Evolutionary conservation across 805 yeast species (phyloP).

Genomic region (Brettanomyces sp.): DNA sequence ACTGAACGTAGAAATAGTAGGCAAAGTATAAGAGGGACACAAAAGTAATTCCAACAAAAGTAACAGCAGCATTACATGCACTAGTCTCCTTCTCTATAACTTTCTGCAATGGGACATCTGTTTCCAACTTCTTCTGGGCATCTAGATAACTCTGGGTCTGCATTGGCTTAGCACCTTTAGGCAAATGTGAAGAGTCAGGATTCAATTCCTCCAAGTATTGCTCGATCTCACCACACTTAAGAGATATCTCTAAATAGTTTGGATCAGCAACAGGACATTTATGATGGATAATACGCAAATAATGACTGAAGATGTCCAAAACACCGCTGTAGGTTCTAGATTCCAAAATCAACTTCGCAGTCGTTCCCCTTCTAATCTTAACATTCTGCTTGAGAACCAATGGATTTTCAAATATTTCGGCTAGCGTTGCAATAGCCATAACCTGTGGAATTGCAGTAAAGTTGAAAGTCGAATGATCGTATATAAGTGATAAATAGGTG

Average conservation of each 20-base stretch:
- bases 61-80: constrained; percentile 8
- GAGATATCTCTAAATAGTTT: constrained; percentile 73
- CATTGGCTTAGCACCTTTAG: constrained; percentile 39
- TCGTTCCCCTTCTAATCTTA: constrained; percentile 84
- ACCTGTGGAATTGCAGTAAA: constrained; percentile 98
- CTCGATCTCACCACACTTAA: constrained; percentile 80
- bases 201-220: constrained; percentile 75
- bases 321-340: constrained; percentile 71
- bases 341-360: constrained; percentile 65
- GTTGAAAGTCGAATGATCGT: constrained; percentile 75
- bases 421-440: constrained; percentile 95
- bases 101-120: constrained; percentile 20
- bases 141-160: constrained; percentile 39
- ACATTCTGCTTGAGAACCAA: constrained; percentile 60
- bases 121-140: constrained; percentile 33
- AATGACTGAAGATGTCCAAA: constrained; percentile 65
- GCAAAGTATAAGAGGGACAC: constrained; percentile 9
- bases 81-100: constrained; percentile 12
- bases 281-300: constrained; percentile 67
- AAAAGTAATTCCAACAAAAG: constrained; percentile 14
- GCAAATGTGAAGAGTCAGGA: constrained; percentile 46
- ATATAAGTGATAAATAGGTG: constrained; percentile 62
- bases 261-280: constrained; percentile 77
- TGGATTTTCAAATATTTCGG: constrained; percentile 75
- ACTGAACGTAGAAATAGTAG: constrained; percentile 1